phyloP scores from a whole-genome alignment of 371 early-diverging fungal genomes.

The Thermomucor indicae-seudaticae region DNA sequence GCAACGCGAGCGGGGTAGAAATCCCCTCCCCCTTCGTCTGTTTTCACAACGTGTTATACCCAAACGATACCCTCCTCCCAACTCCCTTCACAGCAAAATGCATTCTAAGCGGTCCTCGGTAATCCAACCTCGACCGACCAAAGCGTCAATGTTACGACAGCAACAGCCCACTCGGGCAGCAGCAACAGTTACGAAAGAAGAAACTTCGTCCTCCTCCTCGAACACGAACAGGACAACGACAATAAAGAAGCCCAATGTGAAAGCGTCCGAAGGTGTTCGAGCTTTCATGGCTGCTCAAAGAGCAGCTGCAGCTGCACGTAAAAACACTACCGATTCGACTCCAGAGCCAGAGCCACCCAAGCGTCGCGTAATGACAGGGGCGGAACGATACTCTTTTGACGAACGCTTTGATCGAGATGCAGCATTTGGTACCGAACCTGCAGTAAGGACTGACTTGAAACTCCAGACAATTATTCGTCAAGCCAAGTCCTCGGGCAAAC shows the following conservation, averaged over 20 bases:
- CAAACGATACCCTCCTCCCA: background rate
- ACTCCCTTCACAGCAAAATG: background rate
- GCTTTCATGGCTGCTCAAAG: conserved; percentile 46
- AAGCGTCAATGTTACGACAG: conserved; percentile 29
- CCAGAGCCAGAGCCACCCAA: conserved; percentile 3
- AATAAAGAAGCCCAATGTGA: conserved; percentile 1
- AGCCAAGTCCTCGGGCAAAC: conserved; percentile 50
- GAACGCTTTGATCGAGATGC: conserved; percentile 10
- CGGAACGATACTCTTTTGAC: conserved; percentile 22
- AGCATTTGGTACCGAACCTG: conserved; percentile 9
- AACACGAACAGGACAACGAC: conserved; percentile 2
- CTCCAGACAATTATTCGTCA: conserved; percentile 31
- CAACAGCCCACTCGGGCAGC: background rate
- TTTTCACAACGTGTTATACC: background rate
- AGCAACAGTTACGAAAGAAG: background rate
- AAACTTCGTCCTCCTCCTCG: conserved; percentile 2
- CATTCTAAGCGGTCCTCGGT: conserved; percentile 11
- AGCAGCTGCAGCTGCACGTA: conserved; percentile 17
- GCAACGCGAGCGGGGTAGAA: too few species aligned
- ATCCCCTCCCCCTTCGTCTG: background rate
- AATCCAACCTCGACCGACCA: conserved; percentile 28
- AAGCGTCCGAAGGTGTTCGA: conserved; percentile 35
- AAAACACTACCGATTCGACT: conserved; percentile 2
- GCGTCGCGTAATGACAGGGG: conserved; percentile 30
- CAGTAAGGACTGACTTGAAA: conserved; percentile 18